Conservation (phyloP, 2,329 filamentous ascomycete species). For the Cercospora brassicicola region DNA sequence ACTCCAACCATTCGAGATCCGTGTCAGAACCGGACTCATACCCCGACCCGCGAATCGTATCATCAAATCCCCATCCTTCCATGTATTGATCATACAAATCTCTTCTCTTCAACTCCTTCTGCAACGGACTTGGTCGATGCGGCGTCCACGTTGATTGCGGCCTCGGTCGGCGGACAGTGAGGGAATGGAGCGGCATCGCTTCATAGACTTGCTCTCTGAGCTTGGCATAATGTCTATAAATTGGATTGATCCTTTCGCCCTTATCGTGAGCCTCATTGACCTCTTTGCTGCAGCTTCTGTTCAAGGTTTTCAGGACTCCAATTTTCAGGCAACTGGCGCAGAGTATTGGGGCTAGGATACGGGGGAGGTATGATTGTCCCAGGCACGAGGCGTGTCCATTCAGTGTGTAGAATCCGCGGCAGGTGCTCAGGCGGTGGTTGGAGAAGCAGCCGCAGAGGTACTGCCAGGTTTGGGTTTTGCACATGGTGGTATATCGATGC, state of each 20-base stretch:
- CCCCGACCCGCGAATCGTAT: background rate
- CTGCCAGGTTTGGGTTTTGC: constrained; percentile 3
- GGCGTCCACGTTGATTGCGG: background rate
- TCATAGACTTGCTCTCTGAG: background rate
- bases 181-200: background rate
- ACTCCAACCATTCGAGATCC: background rate
- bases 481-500: background rate
- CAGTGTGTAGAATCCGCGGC: background rate
- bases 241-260: background rate
- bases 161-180: background rate
- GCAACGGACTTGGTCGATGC: background rate
- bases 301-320: background rate
- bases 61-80: background rate
- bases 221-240: background rate
- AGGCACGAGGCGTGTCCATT: background rate
- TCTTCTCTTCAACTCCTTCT: background rate
- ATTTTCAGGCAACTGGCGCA: background rate
- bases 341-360: background rate
- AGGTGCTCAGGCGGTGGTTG: constrained; percentile 5
- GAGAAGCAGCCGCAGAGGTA: constrained; percentile 1
- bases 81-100: background rate
- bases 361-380: background rate
- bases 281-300: background rate
- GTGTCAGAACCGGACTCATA: background rate
- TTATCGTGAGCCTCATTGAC: background rate